Conservation (phyloP, 805 yeast genomes). For the Monosporozyma siamensis region DNA sequence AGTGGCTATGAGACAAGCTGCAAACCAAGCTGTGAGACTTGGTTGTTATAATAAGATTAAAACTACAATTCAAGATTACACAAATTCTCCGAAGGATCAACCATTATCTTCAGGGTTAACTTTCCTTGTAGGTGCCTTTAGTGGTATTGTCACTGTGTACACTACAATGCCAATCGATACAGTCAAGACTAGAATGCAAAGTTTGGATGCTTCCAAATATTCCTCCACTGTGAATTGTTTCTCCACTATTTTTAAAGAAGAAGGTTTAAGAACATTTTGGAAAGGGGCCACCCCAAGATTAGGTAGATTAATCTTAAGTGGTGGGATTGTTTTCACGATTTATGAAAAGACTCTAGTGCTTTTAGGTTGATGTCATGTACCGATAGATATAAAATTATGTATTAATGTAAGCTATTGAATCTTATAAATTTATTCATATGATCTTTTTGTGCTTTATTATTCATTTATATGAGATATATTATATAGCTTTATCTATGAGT, state of each 20-base stretch:
- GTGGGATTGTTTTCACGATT: slow-evolving; percentile 95
- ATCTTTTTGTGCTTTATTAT: too few relatives aligned
- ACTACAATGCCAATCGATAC: slow-evolving; percentile 94
- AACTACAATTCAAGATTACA: slow-evolving; percentile 60
- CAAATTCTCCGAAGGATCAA: slow-evolving; percentile 54
- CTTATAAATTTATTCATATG: too few relatives aligned
- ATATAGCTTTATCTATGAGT: too few relatives aligned
- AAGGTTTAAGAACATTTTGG: slow-evolving; percentile 90
- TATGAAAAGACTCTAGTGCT: slow-evolving; percentile 75
- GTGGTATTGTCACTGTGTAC: slow-evolving; percentile 84
- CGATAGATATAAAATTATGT: too few relatives aligned
- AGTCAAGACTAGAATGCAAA: slow-evolving; percentile 95
- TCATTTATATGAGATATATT: too few relatives aligned
- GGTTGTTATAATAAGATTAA: slow-evolving; percentile 90
- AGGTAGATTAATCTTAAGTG: slow-evolving; percentile 85
- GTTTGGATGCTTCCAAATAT: slow-evolving; percentile 70
- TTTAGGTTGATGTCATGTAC: slow-evolving; percentile 12
- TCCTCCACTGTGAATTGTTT: slow-evolving; percentile 76
- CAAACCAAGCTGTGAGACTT: slow-evolving; percentile 88
- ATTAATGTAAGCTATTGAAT: too few relatives aligned
- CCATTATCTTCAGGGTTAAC: slow-evolving; percentile 75
- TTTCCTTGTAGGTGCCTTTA: slow-evolving; percentile 80
- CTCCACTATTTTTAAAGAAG: slow-evolving; percentile 66
- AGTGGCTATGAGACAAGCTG: slow-evolving; percentile 90
- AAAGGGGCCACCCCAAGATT: slow-evolving; percentile 96